Evolutionary conservation across 305 asterid species (phyloP).

Genomic region (Petunia hybrid): DNA sequence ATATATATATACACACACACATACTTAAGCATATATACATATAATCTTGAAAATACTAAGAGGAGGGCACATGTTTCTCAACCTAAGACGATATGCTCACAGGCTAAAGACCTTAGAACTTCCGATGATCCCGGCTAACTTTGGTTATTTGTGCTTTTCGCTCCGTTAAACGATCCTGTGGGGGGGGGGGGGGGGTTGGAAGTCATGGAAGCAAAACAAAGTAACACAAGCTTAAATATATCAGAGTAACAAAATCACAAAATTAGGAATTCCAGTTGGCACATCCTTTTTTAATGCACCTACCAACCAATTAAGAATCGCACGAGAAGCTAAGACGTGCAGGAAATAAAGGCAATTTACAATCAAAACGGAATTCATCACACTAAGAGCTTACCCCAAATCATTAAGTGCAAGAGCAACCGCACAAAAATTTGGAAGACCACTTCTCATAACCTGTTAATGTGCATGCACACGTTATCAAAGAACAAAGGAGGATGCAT

Average conservation of each 20-base stretch:
- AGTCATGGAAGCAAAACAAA: neutral
- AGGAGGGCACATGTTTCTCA: constrained; percentile 26
- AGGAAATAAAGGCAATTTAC: neutral
- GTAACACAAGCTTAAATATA: neutral
- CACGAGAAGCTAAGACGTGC: neutral
- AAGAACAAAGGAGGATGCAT: constrained; percentile 4
- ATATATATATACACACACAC: too few relatives aligned
- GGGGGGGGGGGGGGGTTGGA: neutral
- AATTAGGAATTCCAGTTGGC: constrained; percentile 1
- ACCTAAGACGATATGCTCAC: constrained; percentile 22
- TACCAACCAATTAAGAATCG: neutral
- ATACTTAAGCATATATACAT: neutral
- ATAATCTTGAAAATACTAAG: neutral
- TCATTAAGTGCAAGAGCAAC: constrained; percentile 88
- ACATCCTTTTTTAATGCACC: neutral
- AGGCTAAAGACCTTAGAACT: neutral
- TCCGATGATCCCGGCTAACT: neutral
- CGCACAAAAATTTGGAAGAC: constrained; percentile 98
- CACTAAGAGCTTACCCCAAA: constrained; percentile 49
- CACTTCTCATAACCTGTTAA: constrained; percentile 71
- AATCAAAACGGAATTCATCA: neutral
- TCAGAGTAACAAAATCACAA: neutral
- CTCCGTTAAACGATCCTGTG: neutral
- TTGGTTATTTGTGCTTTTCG: neutral
- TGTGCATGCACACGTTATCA: constrained; percentile 20